phyloP scores from a whole-genome alignment of 345 rosid species.

The Eucalyptus coolabah region DNA sequence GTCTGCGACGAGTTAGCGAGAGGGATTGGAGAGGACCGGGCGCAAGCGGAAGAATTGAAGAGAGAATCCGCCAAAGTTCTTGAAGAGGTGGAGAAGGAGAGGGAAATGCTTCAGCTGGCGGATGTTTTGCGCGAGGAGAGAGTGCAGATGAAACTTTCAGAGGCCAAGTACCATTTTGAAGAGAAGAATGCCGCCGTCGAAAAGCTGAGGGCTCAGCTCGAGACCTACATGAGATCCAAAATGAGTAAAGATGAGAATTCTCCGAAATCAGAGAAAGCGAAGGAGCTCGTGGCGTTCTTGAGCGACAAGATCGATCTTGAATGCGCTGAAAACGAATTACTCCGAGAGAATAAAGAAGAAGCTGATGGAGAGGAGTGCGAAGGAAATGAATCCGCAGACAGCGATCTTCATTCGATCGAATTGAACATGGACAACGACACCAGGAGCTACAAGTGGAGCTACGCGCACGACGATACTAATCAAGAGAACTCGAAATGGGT shows the following conservation, averaged over 20 bases:
- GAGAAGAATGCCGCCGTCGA: conserved; percentile 85
- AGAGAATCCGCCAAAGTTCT: conserved; percentile 43
- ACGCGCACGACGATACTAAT: conserved; percentile 24
- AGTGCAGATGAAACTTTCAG: conserved; percentile 92
- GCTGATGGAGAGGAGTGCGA: conserved; percentile 20
- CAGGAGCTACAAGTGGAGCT: conserved; percentile 77
- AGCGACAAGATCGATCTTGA: not conserved
- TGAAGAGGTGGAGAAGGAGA: conserved; percentile 86
- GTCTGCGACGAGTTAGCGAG: conserved; percentile 77
- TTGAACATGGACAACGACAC: conserved; percentile 64
- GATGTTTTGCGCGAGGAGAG: conserved; percentile 91
- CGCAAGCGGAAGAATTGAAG: conserved; percentile 43
- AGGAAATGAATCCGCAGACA: conserved; percentile 58
- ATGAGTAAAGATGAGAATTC: conserved; percentile 10
- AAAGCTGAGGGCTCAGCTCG: conserved; percentile 51
- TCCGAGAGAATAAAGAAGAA: not conserved
- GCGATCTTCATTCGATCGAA: conserved; percentile 91
- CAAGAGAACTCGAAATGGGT: conserved; percentile 14
- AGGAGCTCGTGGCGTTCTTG: conserved; percentile 50
- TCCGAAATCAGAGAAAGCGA: conserved; percentile 21
- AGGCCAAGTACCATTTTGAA: conserved; percentile 75
- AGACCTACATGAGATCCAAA: conserved; percentile 29
- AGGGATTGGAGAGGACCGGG: conserved; percentile 72
- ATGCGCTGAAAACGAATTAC: not conserved
- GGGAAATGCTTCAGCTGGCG: conserved; percentile 93